Evolutionary conservation across 202 grass and related monocot species (phyloP), one percentile per base, ranked within the genome.

Genomic region (Schoenoplectus tabernaemontani): DNA sequence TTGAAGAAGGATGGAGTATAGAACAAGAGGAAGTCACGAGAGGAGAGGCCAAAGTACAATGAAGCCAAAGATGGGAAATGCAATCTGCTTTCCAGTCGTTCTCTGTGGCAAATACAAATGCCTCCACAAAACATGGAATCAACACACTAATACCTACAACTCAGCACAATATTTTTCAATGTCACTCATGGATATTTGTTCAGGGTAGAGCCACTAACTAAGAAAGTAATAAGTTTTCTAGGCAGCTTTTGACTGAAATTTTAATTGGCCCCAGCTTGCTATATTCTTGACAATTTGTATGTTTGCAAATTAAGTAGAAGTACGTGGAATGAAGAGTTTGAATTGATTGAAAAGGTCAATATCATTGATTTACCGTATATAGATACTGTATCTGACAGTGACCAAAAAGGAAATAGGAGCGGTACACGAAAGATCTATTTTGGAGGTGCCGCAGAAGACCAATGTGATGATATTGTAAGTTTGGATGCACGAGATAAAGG

Each of bases 121-220:
- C 78, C 78, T 80, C 78, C 59, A 80, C 16, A 51, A 80, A 80
- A 80, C 59, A 80, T 65, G 78, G 59, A 80, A 80, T 80, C 56
- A 75, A 54, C 47, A 75, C 70, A 74, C 70, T 74, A 44, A 74
- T 23, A 23, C 19, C 26, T 44, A 78, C 76, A 62, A 79, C 51
- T 62, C 57, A 79, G n/a, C 56, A 62, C 6, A 59, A 4, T 7
- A 78, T 61, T 42, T 78, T 58, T 53, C 46, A 75, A 75, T 56
- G 9, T 9, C 24, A 73, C 17, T 32, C 13, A 51, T 73, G 5
- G 44, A 23, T 51, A 17, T 51, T 50, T 51, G 23, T 1, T 50
- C 69, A 48, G 46, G 4, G 0, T 8, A 41, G 7, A 47, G 9
- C 20, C 38, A 50, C 51, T 38, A 9, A 20, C 19, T 47, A 33